These are phyloP conservation scores for Fagopyrum tataricum DNA, from an alignment of 148 eudicot species.

Conservation along the genomic window DNA sequence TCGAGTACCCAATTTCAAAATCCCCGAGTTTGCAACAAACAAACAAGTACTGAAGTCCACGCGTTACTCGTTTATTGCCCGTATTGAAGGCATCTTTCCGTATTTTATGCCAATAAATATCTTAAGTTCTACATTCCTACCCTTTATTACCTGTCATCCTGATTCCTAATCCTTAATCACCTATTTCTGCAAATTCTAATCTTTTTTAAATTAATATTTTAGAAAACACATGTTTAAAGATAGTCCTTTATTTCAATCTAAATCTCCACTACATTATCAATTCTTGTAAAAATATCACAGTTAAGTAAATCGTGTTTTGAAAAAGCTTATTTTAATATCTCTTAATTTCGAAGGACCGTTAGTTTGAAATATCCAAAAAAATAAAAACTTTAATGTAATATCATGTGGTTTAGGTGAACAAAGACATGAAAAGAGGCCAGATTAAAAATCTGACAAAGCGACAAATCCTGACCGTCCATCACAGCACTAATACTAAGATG, in stretches of 20 bases:
- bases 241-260: no score
- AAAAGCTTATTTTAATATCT: no score
- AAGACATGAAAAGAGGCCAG: not conserved
- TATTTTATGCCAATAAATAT: not conserved
- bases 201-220: no score
- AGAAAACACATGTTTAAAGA: no score
- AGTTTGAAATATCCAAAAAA: not conserved
- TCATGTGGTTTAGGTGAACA: not conserved
- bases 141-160: no score
- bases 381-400: no score
- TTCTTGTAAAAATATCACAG: no score
- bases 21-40: not conserved
- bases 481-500: not conserved
- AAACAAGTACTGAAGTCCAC: slow-evolving; percentile 7
- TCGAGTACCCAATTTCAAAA: no score
- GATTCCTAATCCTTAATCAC: not conserved
- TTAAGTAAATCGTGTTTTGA: no score
- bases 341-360: not conserved
- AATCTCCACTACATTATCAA: no score
- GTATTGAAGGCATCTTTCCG: not conserved
- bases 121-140: not conserved
- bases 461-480: not conserved
- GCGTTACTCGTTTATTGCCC: not conserved
- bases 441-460: not conserved
- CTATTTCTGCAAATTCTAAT: not conserved